A percentile compares a stretch with the other conserved stretches of the same genome.
Conservation (phyloP, 2,329 filamentous ascomycete species). For the Teratosphaeria destructans region DNA sequence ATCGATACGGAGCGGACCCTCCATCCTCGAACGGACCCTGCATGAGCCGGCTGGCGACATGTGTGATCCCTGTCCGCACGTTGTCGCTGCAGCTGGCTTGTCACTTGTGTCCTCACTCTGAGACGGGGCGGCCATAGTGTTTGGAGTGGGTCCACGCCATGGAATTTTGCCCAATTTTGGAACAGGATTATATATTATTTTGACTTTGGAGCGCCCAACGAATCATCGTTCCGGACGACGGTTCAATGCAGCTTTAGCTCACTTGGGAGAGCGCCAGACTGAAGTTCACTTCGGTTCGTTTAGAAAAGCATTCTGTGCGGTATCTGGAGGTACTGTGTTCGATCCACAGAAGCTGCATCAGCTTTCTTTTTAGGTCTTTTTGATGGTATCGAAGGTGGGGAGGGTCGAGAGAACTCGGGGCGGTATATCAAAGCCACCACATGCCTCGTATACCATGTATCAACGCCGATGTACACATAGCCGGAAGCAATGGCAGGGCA, state of each 20-base stretch:
- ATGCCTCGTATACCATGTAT: not conserved
- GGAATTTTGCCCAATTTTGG: too few species aligned
- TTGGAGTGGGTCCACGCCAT: not conserved
- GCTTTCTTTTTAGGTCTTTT: not conserved
- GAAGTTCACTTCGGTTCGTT: conserved; percentile 25
- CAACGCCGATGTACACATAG: not conserved
- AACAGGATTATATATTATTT: not conserved
- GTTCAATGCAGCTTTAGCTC: conserved; percentile 22
- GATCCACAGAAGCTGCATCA: conserved; percentile 1
- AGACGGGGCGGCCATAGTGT: too few species aligned
- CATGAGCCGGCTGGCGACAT: not conserved
- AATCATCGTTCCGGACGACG: not conserved
- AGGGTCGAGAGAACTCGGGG: not conserved
- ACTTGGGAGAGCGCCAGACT: conserved; percentile 30
- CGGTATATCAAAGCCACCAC: not conserved
- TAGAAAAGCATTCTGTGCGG: conserved; percentile 19
- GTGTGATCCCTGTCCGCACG: not conserved
- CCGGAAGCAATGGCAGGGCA: not conserved
- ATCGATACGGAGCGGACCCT: not conserved
- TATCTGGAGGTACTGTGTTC: conserved; percentile 20
- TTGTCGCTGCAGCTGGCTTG: not conserved
- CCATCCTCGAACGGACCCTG: not conserved
- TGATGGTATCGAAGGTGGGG: not conserved
- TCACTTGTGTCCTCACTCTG: not conserved
- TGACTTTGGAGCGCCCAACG: not conserved